phyloP scores from a whole-genome alignment of 495 filamentous ascomycete genomes.

The Beverwykella pulmonaria region DNA sequence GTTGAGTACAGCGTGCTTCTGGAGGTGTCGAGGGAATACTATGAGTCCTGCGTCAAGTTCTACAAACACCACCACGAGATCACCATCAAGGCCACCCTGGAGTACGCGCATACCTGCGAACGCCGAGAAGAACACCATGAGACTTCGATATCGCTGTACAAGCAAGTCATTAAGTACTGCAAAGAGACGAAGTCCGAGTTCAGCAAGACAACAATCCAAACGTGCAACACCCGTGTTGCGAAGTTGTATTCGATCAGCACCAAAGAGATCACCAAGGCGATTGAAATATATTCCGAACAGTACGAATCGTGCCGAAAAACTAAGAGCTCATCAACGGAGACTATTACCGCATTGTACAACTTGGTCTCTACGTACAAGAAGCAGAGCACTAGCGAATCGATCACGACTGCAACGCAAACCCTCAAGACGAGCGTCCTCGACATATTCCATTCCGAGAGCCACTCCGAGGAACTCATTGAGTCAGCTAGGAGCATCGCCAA shows the following conservation, averaged over 20 bases:
- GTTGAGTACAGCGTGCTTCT: slow-evolving; percentile 23
- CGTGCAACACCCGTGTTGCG: slow-evolving; percentile 58
- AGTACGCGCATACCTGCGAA: slow-evolving; percentile 28
- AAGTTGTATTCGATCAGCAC: slow-evolving; percentile 55
- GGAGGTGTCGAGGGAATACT: slow-evolving; percentile 28
- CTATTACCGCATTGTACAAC: slow-evolving; percentile 21
- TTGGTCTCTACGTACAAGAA: slow-evolving; percentile 30
- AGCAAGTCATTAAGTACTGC: slow-evolving; percentile 42
- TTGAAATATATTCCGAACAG: slow-evolving; percentile 28
- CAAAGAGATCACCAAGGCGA: slow-evolving; percentile 27
- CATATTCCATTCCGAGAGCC: slow-evolving; percentile 50
- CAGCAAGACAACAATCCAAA: slow-evolving; percentile 25
- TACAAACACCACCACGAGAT: slow-evolving; percentile 24
- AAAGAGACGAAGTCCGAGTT: slow-evolving; percentile 30
- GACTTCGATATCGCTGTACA: slow-evolving; percentile 26
- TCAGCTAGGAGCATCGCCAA: slow-evolving; percentile 44
- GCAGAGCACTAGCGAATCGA: slow-evolving; percentile 34
- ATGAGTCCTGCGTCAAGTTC: slow-evolving; percentile 24
- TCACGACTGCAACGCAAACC: slow-evolving; percentile 19
- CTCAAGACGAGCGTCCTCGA: slow-evolving; percentile 47
- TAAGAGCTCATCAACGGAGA: slow-evolving; percentile 19
- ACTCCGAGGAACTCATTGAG: slow-evolving; percentile 30
- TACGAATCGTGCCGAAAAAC: slow-evolving; percentile 24
- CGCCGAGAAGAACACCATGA: slow-evolving; percentile 28
- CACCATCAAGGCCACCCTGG: slow-evolving; percentile 30